These are phyloP conservation scores for Orbilia oligospora DNA, from an alignment of 2,329 filamentous ascomycete species.

Conservation along the genomic window DNA sequence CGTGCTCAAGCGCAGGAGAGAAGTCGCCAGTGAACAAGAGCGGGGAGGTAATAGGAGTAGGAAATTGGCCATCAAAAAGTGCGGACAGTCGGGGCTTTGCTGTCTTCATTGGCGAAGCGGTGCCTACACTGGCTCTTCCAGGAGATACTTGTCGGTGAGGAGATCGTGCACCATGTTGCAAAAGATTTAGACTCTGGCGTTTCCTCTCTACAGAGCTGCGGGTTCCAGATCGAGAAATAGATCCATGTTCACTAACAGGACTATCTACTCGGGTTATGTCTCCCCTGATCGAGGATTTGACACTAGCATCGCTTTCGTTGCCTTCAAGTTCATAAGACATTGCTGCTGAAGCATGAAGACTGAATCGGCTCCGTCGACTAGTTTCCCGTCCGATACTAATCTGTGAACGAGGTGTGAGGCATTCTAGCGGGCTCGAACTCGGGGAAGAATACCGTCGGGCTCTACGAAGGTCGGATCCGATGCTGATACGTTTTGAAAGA, in stretches of 20 bases:
- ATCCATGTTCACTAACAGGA: constrained; percentile 85
- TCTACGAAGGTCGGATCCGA: constrained; percentile 64
- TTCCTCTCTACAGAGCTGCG: constrained; percentile 74
- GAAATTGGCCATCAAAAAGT: constrained; percentile 75
- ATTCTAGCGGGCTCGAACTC: constrained; percentile 91
- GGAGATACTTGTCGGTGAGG: constrained; percentile 90
- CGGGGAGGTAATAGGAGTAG: constrained; percentile 90
- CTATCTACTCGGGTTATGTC: constrained; percentile 80
- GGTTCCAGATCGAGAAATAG: constrained; percentile 61
- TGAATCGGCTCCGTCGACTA: constrained; percentile 60
- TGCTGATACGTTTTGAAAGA: constrained; percentile 62
- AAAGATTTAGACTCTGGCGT: constrained; percentile 75
- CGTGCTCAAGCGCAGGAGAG: constrained; percentile 77
- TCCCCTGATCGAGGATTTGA: constrained; percentile 75
- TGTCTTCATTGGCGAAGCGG: constrained; percentile 86
- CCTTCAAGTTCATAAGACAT: constrained; percentile 83
- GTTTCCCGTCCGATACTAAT: constrained; percentile 69
- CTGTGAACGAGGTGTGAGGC: constrained; percentile 89
- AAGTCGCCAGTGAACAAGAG: constrained; percentile 87
- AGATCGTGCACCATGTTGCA: constrained; percentile 76
- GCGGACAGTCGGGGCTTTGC: constrained; percentile 79
- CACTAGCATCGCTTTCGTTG: constrained; percentile 88
- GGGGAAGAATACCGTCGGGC: constrained; percentile 76
- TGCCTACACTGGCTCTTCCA: constrained; percentile 75
- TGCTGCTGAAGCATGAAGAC: constrained; percentile 61